These are phyloP conservation scores for Phoma herbarum DNA, from an alignment of 2,329 filamentous ascomycete species.

Conservation along the genomic window DNA sequence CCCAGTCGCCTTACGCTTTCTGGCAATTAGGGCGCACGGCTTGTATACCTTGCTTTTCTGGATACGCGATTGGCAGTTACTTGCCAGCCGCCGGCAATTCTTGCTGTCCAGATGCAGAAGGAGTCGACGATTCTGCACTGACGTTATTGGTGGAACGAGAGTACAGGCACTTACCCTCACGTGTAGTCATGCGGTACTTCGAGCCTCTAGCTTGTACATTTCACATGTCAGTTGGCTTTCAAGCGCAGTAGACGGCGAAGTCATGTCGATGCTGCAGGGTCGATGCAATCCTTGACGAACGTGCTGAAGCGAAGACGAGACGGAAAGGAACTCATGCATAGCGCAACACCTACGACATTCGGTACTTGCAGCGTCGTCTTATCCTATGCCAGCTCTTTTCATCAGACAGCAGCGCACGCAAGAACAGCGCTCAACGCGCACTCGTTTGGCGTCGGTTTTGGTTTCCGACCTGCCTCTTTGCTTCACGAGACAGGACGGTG, in stretches of 20 bases:
- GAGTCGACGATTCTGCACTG: slow-evolving; percentile 25
- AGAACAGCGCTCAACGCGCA: not conserved
- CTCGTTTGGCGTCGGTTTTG: slow-evolving; percentile 32
- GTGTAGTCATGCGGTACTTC: slow-evolving; percentile 24
- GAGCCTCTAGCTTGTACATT: slow-evolving; percentile 11
- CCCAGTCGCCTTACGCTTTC: slow-evolving; percentile 11
- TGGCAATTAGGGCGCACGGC: slow-evolving; percentile 1
- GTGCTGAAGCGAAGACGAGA: slow-evolving; percentile 18
- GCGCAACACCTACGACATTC: slow-evolving; percentile 12
- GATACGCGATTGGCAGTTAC: slow-evolving; percentile 8
- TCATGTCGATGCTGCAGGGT: slow-evolving; percentile 11
- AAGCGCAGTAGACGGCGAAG: slow-evolving; percentile 19
- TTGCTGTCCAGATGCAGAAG: slow-evolving; percentile 26
- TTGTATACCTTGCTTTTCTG: slow-evolving; percentile 1
- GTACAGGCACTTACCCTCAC: slow-evolving; percentile 22
- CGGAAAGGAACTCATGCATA: slow-evolving; percentile 10
- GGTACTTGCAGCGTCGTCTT: slow-evolving; percentile 7
- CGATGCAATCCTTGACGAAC: slow-evolving; percentile 6
- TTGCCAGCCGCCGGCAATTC: slow-evolving; percentile 9
- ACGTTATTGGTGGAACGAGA: slow-evolving; percentile 20
- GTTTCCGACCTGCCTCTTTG: slow-evolving; percentile 30
- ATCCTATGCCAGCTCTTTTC: not conserved
- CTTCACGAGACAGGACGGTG: slow-evolving; percentile 19
- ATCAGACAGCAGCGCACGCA: slow-evolving; percentile 1
- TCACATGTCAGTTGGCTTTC: slow-evolving; percentile 29